A percentile compares a stretch with the other conserved stretches of the same genome.
These are phyloP conservation scores for Ensete ventricosum DNA, from an alignment of 176 grass and related monocot genomes.

Conservation along the genomic window DNA sequence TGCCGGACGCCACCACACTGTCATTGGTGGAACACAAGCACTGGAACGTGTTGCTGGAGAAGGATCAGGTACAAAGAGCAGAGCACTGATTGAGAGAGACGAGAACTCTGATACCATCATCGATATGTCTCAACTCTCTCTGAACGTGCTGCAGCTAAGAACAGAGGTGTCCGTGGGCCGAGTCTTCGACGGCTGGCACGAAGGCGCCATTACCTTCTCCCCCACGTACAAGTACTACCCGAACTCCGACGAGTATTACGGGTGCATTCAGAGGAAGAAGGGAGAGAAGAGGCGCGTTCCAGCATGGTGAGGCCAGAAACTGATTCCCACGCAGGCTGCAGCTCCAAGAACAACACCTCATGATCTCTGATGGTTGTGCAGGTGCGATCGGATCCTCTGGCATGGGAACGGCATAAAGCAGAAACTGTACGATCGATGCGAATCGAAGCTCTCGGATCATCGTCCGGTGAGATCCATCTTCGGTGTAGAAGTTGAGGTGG, in stretches of 20 bases:
- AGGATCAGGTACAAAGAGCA: constrained; percentile 45
- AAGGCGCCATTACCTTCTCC: constrained; percentile 77
- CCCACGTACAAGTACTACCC: constrained; percentile 87
- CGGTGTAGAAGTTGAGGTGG: constrained; percentile 28
- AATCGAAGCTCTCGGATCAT: constrained; percentile 70
- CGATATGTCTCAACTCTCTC: background rate
- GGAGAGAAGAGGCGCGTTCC: constrained; percentile 54
- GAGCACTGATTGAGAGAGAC: background rate
- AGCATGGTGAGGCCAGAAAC: constrained; percentile 40
- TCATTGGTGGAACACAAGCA: constrained; percentile 53
- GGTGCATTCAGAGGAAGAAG: constrained; percentile 20
- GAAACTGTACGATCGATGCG: constrained; percentile 52
- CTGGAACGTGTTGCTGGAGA: constrained; percentile 59
- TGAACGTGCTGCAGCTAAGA: constrained; percentile 30
- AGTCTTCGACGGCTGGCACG: constrained; percentile 67
- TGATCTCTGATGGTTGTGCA: background rate
- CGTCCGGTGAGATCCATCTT: constrained; percentile 63
- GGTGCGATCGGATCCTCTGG: constrained; percentile 88
- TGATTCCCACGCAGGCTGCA: background rate
- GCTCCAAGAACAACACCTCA: background rate
- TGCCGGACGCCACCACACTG: constrained; percentile 52
- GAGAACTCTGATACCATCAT: background rate
- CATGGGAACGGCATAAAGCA: constrained; percentile 55
- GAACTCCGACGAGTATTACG: constrained; percentile 68
- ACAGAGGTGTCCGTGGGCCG: constrained; percentile 43